Conservation (phyloP, 2,329 filamentous ascomycete genomes). For the Colletotrichum spaethianum region DNA sequence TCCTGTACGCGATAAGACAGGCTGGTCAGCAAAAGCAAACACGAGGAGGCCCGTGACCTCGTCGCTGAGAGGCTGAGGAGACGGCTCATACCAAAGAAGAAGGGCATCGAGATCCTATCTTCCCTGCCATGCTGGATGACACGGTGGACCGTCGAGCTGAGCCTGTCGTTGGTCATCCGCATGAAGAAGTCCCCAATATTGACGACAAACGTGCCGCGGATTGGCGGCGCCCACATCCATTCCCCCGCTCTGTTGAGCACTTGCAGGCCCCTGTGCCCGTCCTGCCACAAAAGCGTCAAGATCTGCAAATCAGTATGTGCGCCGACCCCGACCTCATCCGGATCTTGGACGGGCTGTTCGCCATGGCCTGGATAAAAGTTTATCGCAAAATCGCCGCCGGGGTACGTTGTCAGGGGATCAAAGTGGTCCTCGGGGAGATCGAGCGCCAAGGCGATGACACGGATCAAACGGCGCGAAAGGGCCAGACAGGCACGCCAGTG, state of each 20-base stretch:
- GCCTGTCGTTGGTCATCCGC: constrained; percentile 46
- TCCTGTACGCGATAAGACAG: constrained; percentile 3
- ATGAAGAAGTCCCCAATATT: constrained; percentile 48
- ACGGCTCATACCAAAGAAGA: constrained; percentile 61
- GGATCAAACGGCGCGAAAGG: constrained; percentile 44
- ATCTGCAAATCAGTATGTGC: constrained; percentile 63
- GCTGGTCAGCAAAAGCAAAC: neutral
- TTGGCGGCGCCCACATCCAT: constrained; percentile 46
- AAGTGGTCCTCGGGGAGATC: constrained; percentile 44
- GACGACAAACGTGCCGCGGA: constrained; percentile 46
- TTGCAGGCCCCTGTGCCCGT: constrained; percentile 49
- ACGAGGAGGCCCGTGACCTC: constrained; percentile 1
- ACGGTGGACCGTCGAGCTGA: constrained; percentile 44
- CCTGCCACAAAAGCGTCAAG: constrained; percentile 65
- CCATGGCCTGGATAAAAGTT: constrained; percentile 45
- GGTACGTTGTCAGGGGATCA: constrained; percentile 39
- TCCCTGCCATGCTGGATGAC: constrained; percentile 38
- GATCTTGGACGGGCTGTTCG: constrained; percentile 32
- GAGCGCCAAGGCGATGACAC: constrained; percentile 44
- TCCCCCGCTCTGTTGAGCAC: constrained; percentile 44
- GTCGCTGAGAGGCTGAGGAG: neutral
- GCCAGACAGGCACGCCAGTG: constrained; percentile 53
- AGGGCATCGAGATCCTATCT: constrained; percentile 62
- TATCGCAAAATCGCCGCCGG: constrained; percentile 45
- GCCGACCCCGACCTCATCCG: constrained; percentile 57